phyloP scores from a whole-genome alignment of 805 yeast species.

The Myxozyma monticola region DNA sequence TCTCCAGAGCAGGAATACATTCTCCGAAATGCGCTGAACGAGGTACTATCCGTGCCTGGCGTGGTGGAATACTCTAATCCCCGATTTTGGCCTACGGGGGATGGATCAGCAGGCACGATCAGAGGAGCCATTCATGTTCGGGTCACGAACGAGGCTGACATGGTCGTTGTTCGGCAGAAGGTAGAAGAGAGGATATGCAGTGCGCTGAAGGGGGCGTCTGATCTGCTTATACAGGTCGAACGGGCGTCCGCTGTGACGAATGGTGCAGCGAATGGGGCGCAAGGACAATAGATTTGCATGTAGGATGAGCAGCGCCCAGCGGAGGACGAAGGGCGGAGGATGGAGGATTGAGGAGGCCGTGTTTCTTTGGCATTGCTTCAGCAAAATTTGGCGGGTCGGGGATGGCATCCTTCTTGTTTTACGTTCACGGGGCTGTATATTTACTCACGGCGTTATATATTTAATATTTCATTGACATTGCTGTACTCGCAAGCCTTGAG shows the following conservation, averaged over 20 bases:
- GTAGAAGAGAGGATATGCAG: slow-evolving; percentile 53
- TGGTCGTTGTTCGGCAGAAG: slow-evolving; percentile 57
- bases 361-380: too few relatives aligned
- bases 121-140: slow-evolving; percentile 86
- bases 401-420: too few relatives aligned
- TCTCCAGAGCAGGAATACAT: slow-evolving; percentile 58
- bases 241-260: slow-evolving; percentile 2
- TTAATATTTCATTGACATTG: too few relatives aligned
- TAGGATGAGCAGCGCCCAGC: too few relatives aligned
- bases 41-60: slow-evolving; percentile 63
- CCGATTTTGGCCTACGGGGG: slow-evolving; percentile 77
- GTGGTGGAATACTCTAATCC: slow-evolving; percentile 85
- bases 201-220: slow-evolving; percentile 18
- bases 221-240: slow-evolving; percentile 29
- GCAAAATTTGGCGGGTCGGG: too few relatives aligned
- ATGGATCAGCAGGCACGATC: slow-evolving; percentile 38
- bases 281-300: too few relatives aligned
- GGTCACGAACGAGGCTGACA: slow-evolving; percentile 62
- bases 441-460: too few relatives aligned
- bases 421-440: too few relatives aligned
- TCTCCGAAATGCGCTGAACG: slow-evolving; percentile 65
- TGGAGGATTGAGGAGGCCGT: too few relatives aligned
- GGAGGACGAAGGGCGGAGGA: too few relatives aligned
- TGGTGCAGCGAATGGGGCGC: too few relatives aligned
- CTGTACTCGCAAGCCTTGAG: too few relatives aligned